Evolutionary conservation across 371 early-diverging fungal species (phyloP).

Genomic region (Sporodiniella umbellata): DNA sequence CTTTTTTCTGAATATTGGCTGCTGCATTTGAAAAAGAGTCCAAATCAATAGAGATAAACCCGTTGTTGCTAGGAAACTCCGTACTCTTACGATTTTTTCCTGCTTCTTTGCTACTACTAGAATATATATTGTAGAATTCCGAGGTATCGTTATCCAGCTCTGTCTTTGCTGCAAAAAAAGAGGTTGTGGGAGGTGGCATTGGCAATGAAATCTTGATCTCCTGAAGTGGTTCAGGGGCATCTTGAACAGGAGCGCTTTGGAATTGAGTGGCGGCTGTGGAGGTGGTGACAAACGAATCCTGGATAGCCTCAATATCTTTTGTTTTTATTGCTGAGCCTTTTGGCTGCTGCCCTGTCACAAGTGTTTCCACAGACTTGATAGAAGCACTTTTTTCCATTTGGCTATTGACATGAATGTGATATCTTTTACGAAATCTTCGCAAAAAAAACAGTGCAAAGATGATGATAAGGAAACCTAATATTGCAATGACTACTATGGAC

Average conservation of each 20-base stretch:
- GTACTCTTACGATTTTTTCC: constrained; percentile 2
- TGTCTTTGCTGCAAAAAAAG: constrained; percentile 36
- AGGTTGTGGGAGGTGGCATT: constrained; percentile 29
- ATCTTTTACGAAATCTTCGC: constrained; percentile 3
- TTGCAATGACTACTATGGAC: constrained; percentile 19
- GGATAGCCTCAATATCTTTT: neutral
- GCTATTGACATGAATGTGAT: neutral
- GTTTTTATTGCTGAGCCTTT: neutral
- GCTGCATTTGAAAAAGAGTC: constrained; percentile 6
- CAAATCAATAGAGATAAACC: constrained; percentile 20
- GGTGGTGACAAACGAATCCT: neutral
- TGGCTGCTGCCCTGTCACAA: constrained; percentile 5
- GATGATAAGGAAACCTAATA: constrained; percentile 8
- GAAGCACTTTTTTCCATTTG: constrained; percentile 8
- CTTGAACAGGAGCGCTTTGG: neutral
- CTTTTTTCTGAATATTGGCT: constrained; percentile 19
- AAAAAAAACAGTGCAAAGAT: constrained; percentile 2
- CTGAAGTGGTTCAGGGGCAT: constrained; percentile 30
- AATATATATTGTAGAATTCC: constrained; percentile 28
- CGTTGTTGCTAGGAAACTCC: constrained; percentile 2
- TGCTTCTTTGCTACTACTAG: constrained; percentile 9
- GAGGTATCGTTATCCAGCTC: constrained; percentile 22
- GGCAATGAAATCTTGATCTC: constrained; percentile 26
- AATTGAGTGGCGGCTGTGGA: neutral
- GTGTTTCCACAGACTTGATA: constrained; percentile 8